Conservation (phyloP, 441 rosid species). For the Croton setiger region DNA sequence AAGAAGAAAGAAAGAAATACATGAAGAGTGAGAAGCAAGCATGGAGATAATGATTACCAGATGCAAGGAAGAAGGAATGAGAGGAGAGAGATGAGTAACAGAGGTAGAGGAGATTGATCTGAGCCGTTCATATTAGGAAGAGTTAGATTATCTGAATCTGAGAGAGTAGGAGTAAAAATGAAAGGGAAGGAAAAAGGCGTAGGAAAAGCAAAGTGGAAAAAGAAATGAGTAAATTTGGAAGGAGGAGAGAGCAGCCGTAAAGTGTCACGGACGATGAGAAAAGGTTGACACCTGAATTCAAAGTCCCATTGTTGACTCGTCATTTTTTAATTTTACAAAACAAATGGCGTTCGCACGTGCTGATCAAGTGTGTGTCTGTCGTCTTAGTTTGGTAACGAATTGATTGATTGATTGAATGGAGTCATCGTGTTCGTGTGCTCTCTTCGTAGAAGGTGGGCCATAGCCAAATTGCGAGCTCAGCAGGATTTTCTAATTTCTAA, state of each 20-base stretch:
- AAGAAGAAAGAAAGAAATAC: no score
- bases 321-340: no score
- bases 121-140: constrained; percentile 7
- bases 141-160: no score
- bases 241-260: background rate
- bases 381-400: no score
- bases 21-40: background rate
- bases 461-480: no score
- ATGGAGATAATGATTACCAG: background rate
- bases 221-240: background rate
- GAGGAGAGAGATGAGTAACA: background rate
- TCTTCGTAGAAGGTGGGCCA: no score
- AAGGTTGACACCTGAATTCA: background rate
- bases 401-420: no score
- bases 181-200: background rate
- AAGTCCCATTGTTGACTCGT: background rate
- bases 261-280: constrained; percentile 22
- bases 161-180: no score
- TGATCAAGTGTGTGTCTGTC: no score
- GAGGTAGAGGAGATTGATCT: constrained; percentile 10
- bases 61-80: background rate
- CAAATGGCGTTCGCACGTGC: no score
- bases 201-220: background rate
- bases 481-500: no score
- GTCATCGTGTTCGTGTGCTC: no score